phyloP scores from a whole-genome alignment of 2,329 filamentous ascomycete genomes.

The Fusarium marasasianum region DNA sequence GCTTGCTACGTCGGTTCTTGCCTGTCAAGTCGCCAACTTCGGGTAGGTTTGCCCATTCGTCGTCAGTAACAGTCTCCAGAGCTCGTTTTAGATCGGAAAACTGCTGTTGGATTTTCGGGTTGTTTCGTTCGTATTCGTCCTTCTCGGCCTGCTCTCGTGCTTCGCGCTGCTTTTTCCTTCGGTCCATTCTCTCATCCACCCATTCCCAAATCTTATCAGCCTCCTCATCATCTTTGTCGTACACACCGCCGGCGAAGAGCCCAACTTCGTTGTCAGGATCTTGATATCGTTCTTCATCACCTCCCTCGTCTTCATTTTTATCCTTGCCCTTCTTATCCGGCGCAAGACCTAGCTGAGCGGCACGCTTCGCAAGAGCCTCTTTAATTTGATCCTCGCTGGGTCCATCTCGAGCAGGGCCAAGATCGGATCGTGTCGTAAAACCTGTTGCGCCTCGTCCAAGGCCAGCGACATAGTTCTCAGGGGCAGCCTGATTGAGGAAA shows the following conservation, averaged over 20 bases:
- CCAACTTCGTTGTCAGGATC: conserved; percentile 98
- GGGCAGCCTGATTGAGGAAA: conserved; percentile 86
- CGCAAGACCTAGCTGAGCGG: conserved; percentile 79
- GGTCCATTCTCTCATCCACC: conserved; percentile 97
- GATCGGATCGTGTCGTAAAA: conserved; percentile 96
- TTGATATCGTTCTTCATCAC: conserved; percentile 84
- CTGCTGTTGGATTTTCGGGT: conserved; percentile 97
- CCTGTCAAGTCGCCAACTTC: conserved; percentile 97
- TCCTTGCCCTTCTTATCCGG: conserved; percentile 75
- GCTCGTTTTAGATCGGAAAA: conserved; percentile 96
- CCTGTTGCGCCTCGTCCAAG: conserved; percentile 97
- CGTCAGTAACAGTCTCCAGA: conserved; percentile 86
- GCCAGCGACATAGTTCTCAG: conserved; percentile 92
- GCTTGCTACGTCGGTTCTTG: conserved; percentile 86
- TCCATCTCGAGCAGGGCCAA: conserved; percentile 93
- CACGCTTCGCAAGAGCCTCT: conserved; percentile 93
- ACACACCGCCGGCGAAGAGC: conserved; percentile 92
- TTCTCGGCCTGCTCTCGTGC: conserved; percentile 88
- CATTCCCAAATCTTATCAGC: conserved; percentile 95
- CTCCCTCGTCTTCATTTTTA: conserved; percentile 77
- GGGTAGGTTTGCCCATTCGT: conserved; percentile 95
- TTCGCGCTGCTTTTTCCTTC: conserved; percentile 91
- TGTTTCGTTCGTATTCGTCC: conserved; percentile 96
- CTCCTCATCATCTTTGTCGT: conserved; percentile 97
- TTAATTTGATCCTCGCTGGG: conserved; percentile 99